Conservation (phyloP, 208 protist genomes). For the Porcisia deanei region DNA sequence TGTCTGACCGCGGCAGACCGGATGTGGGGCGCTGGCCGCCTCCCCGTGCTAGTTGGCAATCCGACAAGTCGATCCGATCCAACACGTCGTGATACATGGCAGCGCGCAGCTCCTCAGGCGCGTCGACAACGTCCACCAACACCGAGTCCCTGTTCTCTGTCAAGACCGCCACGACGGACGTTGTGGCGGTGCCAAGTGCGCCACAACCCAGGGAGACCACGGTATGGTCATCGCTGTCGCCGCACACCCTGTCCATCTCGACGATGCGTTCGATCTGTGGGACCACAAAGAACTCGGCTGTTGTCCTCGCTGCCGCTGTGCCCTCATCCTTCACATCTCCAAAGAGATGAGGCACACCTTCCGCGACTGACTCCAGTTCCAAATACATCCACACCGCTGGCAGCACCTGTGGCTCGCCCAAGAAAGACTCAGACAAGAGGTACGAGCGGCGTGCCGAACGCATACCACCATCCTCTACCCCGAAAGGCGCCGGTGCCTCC, state of each 20-base stretch:
- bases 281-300: slow-evolving; percentile 48
- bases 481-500: slow-evolving; percentile 9
- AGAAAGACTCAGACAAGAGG: slow-evolving; percentile 58
- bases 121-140: slow-evolving; percentile 33
- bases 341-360: background rate
- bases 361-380: slow-evolving; percentile 38
- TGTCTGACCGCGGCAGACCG: background rate
- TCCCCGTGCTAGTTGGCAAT: slow-evolving; percentile 22
- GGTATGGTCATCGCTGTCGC: background rate
- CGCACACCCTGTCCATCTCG: background rate
- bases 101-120: slow-evolving; percentile 50
- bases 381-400: slow-evolving; percentile 77
- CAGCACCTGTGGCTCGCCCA: slow-evolving; percentile 41
- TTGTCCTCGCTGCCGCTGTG: background rate
- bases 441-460: slow-evolving; percentile 30
- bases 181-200: background rate
- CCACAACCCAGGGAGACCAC: too few species aligned
- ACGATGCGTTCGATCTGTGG: slow-evolving; percentile 41
- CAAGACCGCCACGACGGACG: slow-evolving; percentile 41
- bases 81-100: slow-evolving; percentile 51
- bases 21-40: background rate
- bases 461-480: background rate
- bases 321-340: background rate
- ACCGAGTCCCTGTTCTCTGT: slow-evolving; percentile 33
- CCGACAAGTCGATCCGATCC: slow-evolving; percentile 43